Evolutionary conservation across 1,139 yeast genomes (phyloP), one percentile per base, ranked within the genome.

Genomic region (Torulaspora pretoriensis): DNA sequence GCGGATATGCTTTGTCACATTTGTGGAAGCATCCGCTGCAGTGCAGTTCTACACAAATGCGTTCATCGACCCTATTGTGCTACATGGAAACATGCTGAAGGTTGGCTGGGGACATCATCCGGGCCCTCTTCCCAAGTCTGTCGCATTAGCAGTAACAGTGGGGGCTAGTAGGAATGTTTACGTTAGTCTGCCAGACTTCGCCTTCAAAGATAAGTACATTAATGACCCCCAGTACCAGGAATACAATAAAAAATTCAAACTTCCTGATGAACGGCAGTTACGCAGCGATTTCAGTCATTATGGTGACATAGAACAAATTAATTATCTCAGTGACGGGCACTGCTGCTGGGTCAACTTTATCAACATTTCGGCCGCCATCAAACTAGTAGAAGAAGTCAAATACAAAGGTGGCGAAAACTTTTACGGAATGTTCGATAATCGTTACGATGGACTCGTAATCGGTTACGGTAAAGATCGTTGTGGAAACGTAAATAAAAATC

Each of bases 101-200:
- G 82, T 84, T 52, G 94, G 94, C 6, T 85, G 95, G 95, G 95
- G 94, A 43, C 81, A 82, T 59, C 89, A 83, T 61, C 77, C 86
- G 2, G 94, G 94, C 3, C 81, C 87, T 0, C 68, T 85, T 53
- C 82, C 88, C 10, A 83, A 81, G 57, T 81, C 86, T 7, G 75
- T 85, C 48, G 77, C 86, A 24, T 70, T 85, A 53, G 92, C 92
- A 1, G 92, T 84, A 12, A 82, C 88, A 3, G 78, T 81, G 60
- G 95, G 95, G 36, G 94, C 92, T 3, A 80, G 85, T 47, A 77
- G 95, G 70, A 85, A 85, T 61, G 83, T 85, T 48, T 85, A 85
- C 63, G 78, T 85, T 53, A 90, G 94, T 40, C 78, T 75, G 29
- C 70, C 74, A n/a, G 68, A 67, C 51, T 59, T 56, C 38, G 69